phyloP scores from a whole-genome alignment of 2,329 filamentous ascomycete genomes.

The Plectosphaerella plurivora region DNA sequence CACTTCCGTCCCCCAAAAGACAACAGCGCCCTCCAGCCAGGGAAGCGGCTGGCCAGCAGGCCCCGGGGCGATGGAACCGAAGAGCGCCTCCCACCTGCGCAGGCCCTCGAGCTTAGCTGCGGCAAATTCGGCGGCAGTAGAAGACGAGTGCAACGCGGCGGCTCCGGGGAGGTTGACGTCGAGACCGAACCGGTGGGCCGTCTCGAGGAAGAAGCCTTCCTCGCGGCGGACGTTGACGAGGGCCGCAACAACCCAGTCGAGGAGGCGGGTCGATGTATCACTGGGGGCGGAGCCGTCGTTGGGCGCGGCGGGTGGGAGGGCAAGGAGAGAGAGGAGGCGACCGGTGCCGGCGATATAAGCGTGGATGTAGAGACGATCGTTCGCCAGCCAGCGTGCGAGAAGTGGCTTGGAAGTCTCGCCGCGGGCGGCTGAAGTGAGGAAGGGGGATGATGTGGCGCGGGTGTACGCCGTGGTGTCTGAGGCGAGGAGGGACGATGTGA shows the following conservation, averaged over 20 bases:
- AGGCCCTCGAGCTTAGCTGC: slow-evolving; percentile 31
- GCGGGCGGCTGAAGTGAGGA: slow-evolving; percentile 60
- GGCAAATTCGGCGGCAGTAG: background rate
- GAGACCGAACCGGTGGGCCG: slow-evolving; percentile 56
- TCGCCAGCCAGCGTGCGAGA: slow-evolving; percentile 64
- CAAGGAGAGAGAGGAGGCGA: slow-evolving; percentile 56
- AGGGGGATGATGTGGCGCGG: slow-evolving; percentile 60
- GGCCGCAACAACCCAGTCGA: slow-evolving; percentile 59
- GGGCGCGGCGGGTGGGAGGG: slow-evolving; percentile 37
- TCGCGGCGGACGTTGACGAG: slow-evolving; percentile 64
- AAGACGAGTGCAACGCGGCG: slow-evolving; percentile 17
- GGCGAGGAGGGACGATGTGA: slow-evolving; percentile 52
- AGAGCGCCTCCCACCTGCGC: slow-evolving; percentile 38
- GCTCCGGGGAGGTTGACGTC: slow-evolving; percentile 33
- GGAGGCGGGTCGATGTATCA: slow-evolving; percentile 47
- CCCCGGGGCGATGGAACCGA: slow-evolving; percentile 46
- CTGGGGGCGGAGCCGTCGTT: slow-evolving; percentile 13
- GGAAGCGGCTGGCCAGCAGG: slow-evolving; percentile 35
- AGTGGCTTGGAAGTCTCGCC: slow-evolving; percentile 53
- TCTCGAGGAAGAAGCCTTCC: slow-evolving; percentile 62
- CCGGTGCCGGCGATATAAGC: slow-evolving; percentile 66
- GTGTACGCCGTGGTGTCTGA: slow-evolving; percentile 41
- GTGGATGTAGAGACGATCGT: slow-evolving; percentile 68
- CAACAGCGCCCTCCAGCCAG: slow-evolving; percentile 62
- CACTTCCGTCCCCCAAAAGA: slow-evolving; percentile 75